A percentile compares a stretch with the other conserved stretches of the same genome.
phyloP scores from a whole-genome alignment of 1,139 yeast genomes.

The Pichia sp. region DNA sequence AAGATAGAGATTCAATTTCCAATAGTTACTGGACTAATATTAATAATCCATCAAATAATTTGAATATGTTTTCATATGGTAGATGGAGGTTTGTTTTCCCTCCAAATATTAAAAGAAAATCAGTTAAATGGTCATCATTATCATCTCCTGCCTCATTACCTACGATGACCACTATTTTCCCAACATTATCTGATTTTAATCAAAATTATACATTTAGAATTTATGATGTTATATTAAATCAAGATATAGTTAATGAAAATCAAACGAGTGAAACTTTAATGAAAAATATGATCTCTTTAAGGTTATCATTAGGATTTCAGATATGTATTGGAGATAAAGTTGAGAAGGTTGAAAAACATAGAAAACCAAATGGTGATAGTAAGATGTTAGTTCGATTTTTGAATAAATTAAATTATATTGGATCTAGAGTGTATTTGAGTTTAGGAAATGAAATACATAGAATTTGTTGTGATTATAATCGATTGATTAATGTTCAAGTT shows the following conservation, averaged over 20 bases:
- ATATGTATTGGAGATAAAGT: slow-evolving; percentile 71
- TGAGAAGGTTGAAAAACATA: slow-evolving; percentile 54
- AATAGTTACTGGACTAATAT: slow-evolving; percentile 59
- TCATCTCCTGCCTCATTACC: slow-evolving; percentile 94
- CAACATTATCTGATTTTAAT: slow-evolving; percentile 59
- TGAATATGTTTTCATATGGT: slow-evolving; percentile 44
- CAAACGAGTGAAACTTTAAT: slow-evolving; percentile 58
- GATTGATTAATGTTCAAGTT: slow-evolving; percentile 70
- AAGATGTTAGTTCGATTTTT: slow-evolving; percentile 41
- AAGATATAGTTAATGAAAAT: slow-evolving; percentile 46
- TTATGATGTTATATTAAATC: slow-evolving; percentile 57
- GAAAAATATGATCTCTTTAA: slow-evolving; percentile 80
- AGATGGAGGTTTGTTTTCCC: slow-evolving; percentile 93
- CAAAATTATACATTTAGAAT: slow-evolving; percentile 51
- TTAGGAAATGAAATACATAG: slow-evolving; percentile 83
- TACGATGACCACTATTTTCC: slow-evolving; percentile 69
- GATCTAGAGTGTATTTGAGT: slow-evolving; percentile 64
- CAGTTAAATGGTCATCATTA: slow-evolving; percentile 86
- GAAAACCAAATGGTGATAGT: slow-evolving; percentile 53
- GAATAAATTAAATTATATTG: slow-evolving; percentile 41
- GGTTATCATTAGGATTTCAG: slow-evolving; percentile 86
- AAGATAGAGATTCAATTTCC: slow-evolving; percentile 5
- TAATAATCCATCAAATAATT: slow-evolving; percentile 59
- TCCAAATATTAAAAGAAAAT: slow-evolving; percentile 51
- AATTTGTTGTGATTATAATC: slow-evolving; percentile 62